These are phyloP conservation scores for Glycyrrhiza uralensis DNA, from an alignment of 306 rosid genomes.

Conservation along the genomic window DNA sequence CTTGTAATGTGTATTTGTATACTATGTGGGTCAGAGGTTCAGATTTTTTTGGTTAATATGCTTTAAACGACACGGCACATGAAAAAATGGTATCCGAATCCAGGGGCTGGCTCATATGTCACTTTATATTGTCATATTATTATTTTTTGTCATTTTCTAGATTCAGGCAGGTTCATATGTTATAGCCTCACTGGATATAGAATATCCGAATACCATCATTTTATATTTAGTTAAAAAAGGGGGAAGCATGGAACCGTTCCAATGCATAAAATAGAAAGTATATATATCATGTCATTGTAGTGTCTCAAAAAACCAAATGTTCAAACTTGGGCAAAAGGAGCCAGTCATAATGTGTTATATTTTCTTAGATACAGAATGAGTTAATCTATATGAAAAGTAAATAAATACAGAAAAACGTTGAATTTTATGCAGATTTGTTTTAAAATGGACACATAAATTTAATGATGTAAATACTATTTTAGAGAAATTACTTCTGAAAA, in stretches of 20 bases:
- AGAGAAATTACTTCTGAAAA: too few species aligned
- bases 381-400: not conserved
- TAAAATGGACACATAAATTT: too few species aligned
- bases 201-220: not conserved
- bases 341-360: not conserved
- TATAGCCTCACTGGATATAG: not conserved
- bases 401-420: not conserved
- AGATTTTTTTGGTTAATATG: not conserved
- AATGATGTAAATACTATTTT: too few species aligned
- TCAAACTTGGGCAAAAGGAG: not conserved
- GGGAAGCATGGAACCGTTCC: not conserved
- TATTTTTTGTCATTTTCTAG: constrained; percentile 14
- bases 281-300: not conserved
- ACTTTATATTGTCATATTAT: not conserved
- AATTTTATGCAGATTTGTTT: too few species aligned
- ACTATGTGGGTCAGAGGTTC: constrained; percentile 7
- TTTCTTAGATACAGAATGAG: not conserved
- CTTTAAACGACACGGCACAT: constrained; percentile 10
- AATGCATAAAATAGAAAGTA: not conserved
- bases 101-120: not conserved
- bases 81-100: constrained; percentile 9
- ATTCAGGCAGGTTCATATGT: not conserved
- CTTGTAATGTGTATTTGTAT: constrained; percentile 7
- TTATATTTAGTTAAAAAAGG: not conserved
- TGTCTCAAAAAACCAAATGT: constrained; percentile 5